Conservation (phyloP, 495 filamentous ascomycete genomes). For the Cryomyces minteri region DNA sequence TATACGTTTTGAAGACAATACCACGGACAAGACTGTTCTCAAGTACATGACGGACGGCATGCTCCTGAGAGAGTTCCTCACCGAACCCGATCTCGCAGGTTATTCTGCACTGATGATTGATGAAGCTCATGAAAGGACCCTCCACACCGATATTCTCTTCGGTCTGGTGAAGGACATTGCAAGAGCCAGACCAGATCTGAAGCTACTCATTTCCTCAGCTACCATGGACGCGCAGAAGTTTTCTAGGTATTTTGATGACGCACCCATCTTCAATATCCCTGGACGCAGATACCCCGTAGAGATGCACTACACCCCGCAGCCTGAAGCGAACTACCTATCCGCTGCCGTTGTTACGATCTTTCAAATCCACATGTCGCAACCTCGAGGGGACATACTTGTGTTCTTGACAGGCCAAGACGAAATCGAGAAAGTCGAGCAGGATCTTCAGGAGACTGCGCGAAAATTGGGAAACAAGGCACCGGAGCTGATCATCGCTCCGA, state of each 20-base stretch:
- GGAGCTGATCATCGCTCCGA: constrained; percentile 55
- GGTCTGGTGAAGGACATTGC: constrained; percentile 87
- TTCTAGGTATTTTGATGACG: constrained; percentile 79
- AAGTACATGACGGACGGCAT: constrained; percentile 99
- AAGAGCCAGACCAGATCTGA: constrained; percentile 68
- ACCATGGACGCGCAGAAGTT: constrained; percentile 95
- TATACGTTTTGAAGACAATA: constrained; percentile 89
- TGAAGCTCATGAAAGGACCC: constrained; percentile 87
- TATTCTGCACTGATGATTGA: constrained; percentile 93
- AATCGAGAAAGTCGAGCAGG: constrained; percentile 65
- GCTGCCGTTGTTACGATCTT: constrained; percentile 88
- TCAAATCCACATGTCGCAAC: constrained; percentile 85
- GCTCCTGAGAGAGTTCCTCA: constrained; percentile 80
- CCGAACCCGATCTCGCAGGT: constrained; percentile 67
- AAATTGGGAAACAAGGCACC: constrained; percentile 53
- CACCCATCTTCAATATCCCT: constrained; percentile 91
- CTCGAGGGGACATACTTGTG: constrained; percentile 70
- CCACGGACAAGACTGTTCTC: constrained; percentile 78
- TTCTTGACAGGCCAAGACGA: constrained; percentile 91
- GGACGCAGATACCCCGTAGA: constrained; percentile 82
- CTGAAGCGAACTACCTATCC: constrained; percentile 86
- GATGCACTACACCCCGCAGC: constrained; percentile 80
- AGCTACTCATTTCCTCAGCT: constrained; percentile 83
- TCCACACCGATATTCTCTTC: constrained; percentile 81
- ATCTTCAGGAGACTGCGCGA: constrained; percentile 59